Evolutionary conservation across 2,329 filamentous ascomycete genomes (phyloP).

Genomic region (Teratosphaeria pseudoeucalypti): DNA sequence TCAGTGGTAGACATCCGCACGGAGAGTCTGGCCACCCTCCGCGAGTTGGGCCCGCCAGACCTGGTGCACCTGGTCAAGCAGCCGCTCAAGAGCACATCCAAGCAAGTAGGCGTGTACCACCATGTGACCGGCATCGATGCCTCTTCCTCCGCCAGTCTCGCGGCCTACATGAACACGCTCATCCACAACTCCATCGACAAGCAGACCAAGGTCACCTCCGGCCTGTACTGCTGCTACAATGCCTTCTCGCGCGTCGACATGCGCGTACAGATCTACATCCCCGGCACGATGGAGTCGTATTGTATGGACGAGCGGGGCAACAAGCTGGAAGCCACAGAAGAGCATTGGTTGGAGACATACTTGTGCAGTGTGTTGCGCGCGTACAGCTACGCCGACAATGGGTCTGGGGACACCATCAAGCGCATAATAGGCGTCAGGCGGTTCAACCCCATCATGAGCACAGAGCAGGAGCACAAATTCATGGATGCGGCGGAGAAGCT

Average conservation of each 20-base stretch:
- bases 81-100: constrained; percentile 44
- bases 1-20: constrained; percentile 88
- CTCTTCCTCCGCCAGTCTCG: constrained; percentile 90
- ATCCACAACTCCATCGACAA: constrained; percentile 82
- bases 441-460: constrained; percentile 96
- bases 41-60: constrained; percentile 91
- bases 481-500: constrained; percentile 86
- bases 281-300: constrained; percentile 91
- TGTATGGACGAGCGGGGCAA: constrained; percentile 95
- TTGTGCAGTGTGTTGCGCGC: constrained; percentile 88
- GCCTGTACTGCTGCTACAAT: constrained; percentile 98
- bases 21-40: constrained; percentile 72
- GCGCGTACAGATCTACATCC: constrained; percentile 96
- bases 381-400: constrained; percentile 94
- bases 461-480: constrained; percentile 96
- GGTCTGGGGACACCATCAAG: constrained; percentile 85
- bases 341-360: constrained; percentile 95
- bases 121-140: constrained; percentile 96
- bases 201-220: constrained; percentile 81
- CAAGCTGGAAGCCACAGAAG: constrained; percentile 84
- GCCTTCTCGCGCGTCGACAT: constrained; percentile 96
- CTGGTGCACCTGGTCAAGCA: constrained; percentile 88
- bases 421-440: constrained; percentile 94
- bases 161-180: constrained; percentile 95
- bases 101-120: constrained; percentile 78